Evolutionary conservation across 345 rosid species (phyloP).

Genomic region (Dipteronia sinensis): DNA sequence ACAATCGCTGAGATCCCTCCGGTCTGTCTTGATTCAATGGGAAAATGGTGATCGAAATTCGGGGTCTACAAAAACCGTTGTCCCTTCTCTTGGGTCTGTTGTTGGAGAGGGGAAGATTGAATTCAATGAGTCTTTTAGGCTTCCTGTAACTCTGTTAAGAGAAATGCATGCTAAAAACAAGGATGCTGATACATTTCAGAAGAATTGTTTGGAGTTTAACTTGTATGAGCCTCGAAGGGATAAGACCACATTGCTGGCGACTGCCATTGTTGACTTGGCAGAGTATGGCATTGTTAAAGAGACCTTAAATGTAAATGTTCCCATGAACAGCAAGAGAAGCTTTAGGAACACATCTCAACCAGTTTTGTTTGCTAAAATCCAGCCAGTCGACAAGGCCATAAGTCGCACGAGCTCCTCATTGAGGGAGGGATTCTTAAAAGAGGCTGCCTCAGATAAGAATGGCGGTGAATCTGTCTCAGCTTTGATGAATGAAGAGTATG

Average conservation of each 20-base stretch:
- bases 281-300: slow-evolving; percentile 70
- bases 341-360: slow-evolving; percentile 75
- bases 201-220: slow-evolving; percentile 69
- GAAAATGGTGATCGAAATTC: slow-evolving; percentile 74
- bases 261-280: slow-evolving; percentile 73
- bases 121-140: slow-evolving; percentile 75
- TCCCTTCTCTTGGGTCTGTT: slow-evolving; percentile 74
- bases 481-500: slow-evolving; percentile 75
- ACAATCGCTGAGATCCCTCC: slow-evolving; percentile 78
- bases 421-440: slow-evolving; percentile 41
- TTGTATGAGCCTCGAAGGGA: slow-evolving; percentile 92
- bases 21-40: slow-evolving; percentile 89
- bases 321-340: slow-evolving; percentile 77
- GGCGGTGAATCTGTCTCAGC: slow-evolving; percentile 71
- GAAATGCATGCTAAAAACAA: slow-evolving; percentile 59
- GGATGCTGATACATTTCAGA: slow-evolving; percentile 54
- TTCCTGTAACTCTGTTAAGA: slow-evolving; percentile 64
- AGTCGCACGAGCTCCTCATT: slow-evolving; percentile 42
- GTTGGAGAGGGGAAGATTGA: slow-evolving; percentile 85
- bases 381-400: slow-evolving; percentile 44
- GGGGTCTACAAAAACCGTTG: slow-evolving; percentile 65
- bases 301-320: slow-evolving; percentile 47
- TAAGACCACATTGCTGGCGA: slow-evolving; percentile 76
- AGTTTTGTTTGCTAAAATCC: slow-evolving; percentile 58
- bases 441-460: slow-evolving; percentile 39